Conservation (phyloP, 1,284 basidiomycete genomes). For the Tranzscheliella williamsii region DNA sequence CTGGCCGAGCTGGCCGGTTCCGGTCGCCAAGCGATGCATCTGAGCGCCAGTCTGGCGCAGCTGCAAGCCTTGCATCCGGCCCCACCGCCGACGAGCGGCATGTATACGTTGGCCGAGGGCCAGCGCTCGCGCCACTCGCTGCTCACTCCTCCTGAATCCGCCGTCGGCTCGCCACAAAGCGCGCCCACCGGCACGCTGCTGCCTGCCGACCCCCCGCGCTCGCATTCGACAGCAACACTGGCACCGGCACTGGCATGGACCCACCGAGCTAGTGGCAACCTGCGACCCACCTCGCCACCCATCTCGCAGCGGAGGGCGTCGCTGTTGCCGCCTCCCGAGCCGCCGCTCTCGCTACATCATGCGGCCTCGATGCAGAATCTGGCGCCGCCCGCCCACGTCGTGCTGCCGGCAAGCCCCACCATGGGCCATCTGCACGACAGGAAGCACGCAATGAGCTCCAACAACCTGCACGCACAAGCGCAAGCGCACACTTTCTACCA, state of each 20-base stretch:
- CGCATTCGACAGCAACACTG: conserved; percentile 18
- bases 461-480: conserved; percentile 24
- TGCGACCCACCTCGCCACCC: conserved; percentile 6
- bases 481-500: conserved; percentile 1
- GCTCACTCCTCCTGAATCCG: not conserved
- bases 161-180: too few relatives aligned
- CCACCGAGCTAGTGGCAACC: conserved; percentile 12
- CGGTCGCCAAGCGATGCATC: conserved; percentile 2
- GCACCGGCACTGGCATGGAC: conserved; percentile 1
- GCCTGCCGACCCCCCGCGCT: conserved; percentile 8
- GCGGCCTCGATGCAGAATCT: conserved; percentile 19
- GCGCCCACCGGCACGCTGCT: too few relatives aligned
- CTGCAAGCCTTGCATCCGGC: conserved; percentile 8
- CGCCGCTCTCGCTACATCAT: not conserved
- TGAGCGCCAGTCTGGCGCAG: conserved; percentile 6
- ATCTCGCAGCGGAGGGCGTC: conserved; percentile 17
- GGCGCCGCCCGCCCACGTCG: conserved; percentile 1
- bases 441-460: conserved; percentile 29
- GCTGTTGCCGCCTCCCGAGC: conserved; percentile 3
- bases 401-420: conserved; percentile 6
- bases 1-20: conserved; percentile 5
- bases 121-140: conserved; percentile 14
- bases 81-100: conserved; percentile 4
- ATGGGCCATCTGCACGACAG: conserved; percentile 1
- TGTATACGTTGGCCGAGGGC: conserved; percentile 13